Percentiles rank a stretch among this genome's conserved stretches.
These are phyloP conservation scores for Nyssa sinensis DNA, from an alignment of 148 eudicot species.

Conservation along the genomic window DNA sequence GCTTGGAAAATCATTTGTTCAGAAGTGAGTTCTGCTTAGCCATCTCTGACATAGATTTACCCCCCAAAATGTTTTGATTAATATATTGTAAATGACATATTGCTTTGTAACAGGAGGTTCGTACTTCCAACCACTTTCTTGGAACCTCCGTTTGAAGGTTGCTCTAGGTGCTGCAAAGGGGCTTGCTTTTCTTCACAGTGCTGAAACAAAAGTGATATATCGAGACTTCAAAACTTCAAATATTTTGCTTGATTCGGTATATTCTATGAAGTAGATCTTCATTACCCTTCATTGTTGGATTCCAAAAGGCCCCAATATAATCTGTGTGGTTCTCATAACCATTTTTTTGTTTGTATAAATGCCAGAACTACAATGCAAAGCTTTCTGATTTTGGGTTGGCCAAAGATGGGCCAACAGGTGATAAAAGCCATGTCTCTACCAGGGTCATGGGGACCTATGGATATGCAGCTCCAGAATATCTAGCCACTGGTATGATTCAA, in stretches of 20 bases:
- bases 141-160: slow-evolving; percentile 80
- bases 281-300: not conserved
- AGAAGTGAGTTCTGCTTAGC: slow-evolving; percentile 47
- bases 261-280: not conserved
- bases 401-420: slow-evolving; percentile 87
- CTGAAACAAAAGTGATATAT: slow-evolving; percentile 78
- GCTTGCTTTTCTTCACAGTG: slow-evolving; percentile 84
- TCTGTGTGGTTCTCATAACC: not conserved
- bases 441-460: slow-evolving; percentile 92
- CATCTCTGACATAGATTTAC: not conserved
- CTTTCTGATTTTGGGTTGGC: slow-evolving; percentile 95
- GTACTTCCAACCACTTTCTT: slow-evolving; percentile 90
- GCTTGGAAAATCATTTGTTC: slow-evolving; percentile 90
- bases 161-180: slow-evolving; percentile 93
- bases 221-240: slow-evolving; percentile 92
- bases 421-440: slow-evolving; percentile 87
- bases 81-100: not conserved
- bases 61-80: not conserved
- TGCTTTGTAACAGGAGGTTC: slow-evolving; percentile 64
- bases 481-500: slow-evolving; percentile 69
- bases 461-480: slow-evolving; percentile 94
- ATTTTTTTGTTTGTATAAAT: slow-evolving; percentile 10
- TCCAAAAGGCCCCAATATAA: not conserved
- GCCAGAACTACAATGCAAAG: slow-evolving; percentile 78
- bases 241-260: slow-evolving; percentile 80